These are phyloP conservation scores for Pilaira anomala DNA, from an alignment of 192 early-diverging fungal genomes.

Conservation along the genomic window DNA sequence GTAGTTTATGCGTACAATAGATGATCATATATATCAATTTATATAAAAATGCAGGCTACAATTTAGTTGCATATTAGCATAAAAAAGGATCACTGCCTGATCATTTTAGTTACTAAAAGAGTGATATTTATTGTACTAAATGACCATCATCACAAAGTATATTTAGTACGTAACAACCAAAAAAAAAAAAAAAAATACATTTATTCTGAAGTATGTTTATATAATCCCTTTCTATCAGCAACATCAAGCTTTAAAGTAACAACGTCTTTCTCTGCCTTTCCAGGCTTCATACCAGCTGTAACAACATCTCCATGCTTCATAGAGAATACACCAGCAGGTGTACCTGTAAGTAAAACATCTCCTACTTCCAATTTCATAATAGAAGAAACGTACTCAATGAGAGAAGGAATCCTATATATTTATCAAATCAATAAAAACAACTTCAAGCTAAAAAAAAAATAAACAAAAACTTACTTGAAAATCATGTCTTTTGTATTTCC, in stretches of 20 bases:
- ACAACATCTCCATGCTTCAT: slow-evolving; percentile 77
- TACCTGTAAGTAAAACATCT: slow-evolving; percentile 90
- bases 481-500: slow-evolving; percentile 92
- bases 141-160: no score
- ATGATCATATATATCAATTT: no score
- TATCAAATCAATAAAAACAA: no score
- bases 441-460: background rate
- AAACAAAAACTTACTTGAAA: slow-evolving; percentile 61
- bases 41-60: no score
- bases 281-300: slow-evolving; percentile 52
- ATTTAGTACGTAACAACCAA: no score
- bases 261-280: slow-evolving; percentile 11
- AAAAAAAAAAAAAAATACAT: no score
- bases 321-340: slow-evolving; percentile 85
- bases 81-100: no score
- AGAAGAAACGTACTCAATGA: slow-evolving; percentile 76
- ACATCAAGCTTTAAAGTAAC: slow-evolving; percentile 27
- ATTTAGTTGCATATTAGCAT: no score
- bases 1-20: no score
- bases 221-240: slow-evolving; percentile 21
- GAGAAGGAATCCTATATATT: slow-evolving; percentile 63
- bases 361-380: slow-evolving; percentile 90
- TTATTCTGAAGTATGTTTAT: background rate
- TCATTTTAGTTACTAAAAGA: no score
- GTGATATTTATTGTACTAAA: no score